Conservation (phyloP, 2,329 filamentous ascomycete genomes). For the Clonostachys byssicola region DNA sequence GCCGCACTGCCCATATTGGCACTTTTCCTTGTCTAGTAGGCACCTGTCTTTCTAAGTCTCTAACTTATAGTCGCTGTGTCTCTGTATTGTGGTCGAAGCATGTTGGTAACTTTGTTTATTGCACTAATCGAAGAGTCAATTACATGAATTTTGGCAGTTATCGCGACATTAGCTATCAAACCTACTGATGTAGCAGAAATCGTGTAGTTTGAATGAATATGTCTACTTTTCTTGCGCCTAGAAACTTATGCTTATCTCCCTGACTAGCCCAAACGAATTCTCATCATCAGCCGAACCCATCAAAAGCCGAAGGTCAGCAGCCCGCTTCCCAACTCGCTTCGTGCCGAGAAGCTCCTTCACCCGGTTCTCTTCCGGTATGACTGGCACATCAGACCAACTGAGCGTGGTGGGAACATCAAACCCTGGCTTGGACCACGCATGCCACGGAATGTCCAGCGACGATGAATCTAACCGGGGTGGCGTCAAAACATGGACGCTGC, state of each 20-base stretch:
- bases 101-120: too few relatives aligned
- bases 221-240: neutral
- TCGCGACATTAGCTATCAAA: too few relatives aligned
- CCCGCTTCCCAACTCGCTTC: neutral
- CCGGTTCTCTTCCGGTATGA: neutral
- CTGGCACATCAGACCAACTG: neutral
- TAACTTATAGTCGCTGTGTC: too few relatives aligned
- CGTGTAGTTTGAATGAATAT: too few relatives aligned
- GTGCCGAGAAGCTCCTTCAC: conserved; percentile 1
- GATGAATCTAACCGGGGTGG: neutral
- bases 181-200: too few relatives aligned
- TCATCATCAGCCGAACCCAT: neutral
- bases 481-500: neutral
- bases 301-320: neutral
- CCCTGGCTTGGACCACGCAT: neutral
- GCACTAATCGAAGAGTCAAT: too few relatives aligned
- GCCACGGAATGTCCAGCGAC: neutral
- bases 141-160: too few relatives aligned
- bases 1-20: too few relatives aligned
- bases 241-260: neutral
- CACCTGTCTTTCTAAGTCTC: too few relatives aligned
- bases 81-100: too few relatives aligned
- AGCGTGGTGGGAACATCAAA: neutral
- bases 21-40: too few relatives aligned
- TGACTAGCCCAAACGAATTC: neutral